phyloP scores from a whole-genome alignment of 2,329 filamentous ascomycete species.

The Alternaria longipes region DNA sequence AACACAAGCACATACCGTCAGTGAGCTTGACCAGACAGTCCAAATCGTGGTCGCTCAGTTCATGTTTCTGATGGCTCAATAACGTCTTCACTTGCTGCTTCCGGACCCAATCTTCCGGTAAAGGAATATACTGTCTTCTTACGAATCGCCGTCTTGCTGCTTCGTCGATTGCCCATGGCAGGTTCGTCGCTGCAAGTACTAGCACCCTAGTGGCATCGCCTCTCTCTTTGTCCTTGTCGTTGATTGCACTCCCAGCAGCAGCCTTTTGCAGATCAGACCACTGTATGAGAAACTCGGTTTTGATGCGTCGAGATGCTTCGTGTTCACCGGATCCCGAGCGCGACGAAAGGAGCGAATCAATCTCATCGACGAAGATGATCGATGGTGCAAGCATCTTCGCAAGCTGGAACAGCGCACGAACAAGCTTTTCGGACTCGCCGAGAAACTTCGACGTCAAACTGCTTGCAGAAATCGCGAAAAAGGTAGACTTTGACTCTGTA shows the following conservation, averaged over 20 bases:
- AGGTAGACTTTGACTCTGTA: constrained; percentile 92
- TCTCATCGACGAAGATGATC: constrained; percentile 99
- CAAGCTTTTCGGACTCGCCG: constrained; percentile 95
- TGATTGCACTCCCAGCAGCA: constrained; percentile 81
- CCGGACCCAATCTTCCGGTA: constrained; percentile 86
- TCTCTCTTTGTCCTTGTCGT: constrained; percentile 70
- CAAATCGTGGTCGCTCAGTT: constrained; percentile 76
- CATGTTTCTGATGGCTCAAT: constrained; percentile 87
- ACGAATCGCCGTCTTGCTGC: constrained; percentile 91
- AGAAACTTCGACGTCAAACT: constrained; percentile 95
- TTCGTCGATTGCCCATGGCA: constrained; percentile 98
- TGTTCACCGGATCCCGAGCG: constrained; percentile 82
- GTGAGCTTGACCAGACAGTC: constrained; percentile 78
- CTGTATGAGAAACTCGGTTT: constrained; percentile 97
- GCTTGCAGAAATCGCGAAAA: constrained; percentile 96
- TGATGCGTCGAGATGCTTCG: constrained; percentile 91
- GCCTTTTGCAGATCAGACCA: constrained; percentile 95
- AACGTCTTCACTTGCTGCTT: constrained; percentile 80
- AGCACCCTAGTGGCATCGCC: constrained; percentile 89
- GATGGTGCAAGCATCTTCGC: constrained; percentile 89
- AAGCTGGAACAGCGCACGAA: constrained; percentile 88
- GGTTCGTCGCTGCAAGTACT: constrained; percentile 92
- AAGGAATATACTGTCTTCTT: constrained; percentile 90
- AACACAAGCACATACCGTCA: constrained; percentile 69
- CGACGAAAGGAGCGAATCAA: constrained; percentile 89